Conservation (phyloP, 257 asterid species). For the Hygrophila difformis region DNA sequence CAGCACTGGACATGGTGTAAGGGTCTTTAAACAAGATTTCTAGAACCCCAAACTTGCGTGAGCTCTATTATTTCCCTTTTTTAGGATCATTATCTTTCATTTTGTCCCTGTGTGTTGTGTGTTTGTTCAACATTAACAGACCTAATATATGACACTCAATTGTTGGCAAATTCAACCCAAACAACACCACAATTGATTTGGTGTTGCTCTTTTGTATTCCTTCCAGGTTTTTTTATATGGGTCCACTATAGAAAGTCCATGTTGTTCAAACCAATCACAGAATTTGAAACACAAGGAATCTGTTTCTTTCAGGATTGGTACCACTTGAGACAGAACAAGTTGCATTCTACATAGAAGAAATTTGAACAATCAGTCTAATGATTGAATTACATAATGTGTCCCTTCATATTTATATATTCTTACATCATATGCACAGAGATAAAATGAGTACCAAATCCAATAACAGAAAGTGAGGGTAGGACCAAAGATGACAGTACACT, state of each 20-base stretch:
- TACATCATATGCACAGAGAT: too few species aligned
- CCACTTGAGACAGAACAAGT: neutral
- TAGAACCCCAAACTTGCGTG: neutral
- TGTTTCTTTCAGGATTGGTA: neutral
- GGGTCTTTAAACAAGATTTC: neutral
- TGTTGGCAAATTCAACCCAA: too few species aligned
- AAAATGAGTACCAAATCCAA: too few species aligned
- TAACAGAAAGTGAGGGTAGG: too few species aligned
- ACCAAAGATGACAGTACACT: too few species aligned
- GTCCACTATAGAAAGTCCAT: neutral
- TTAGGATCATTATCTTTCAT: neutral
- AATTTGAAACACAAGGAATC: neutral
- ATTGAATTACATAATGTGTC: neutral
- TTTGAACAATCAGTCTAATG: slow-evolving; percentile 4
- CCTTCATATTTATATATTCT: too few species aligned
- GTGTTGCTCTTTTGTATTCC: too few species aligned
- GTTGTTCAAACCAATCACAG: neutral
- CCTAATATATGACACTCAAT: too few species aligned
- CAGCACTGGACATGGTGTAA: slow-evolving; percentile 7
- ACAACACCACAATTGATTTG: too few species aligned
- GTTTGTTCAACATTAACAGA: neutral
- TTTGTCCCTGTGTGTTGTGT: neutral
- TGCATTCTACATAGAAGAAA: neutral
- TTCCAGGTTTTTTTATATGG: too few species aligned
- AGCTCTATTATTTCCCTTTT: neutral